Base-by-base conservation (phyloP, 805 yeast species). In the Candida golubevii region DNA sequence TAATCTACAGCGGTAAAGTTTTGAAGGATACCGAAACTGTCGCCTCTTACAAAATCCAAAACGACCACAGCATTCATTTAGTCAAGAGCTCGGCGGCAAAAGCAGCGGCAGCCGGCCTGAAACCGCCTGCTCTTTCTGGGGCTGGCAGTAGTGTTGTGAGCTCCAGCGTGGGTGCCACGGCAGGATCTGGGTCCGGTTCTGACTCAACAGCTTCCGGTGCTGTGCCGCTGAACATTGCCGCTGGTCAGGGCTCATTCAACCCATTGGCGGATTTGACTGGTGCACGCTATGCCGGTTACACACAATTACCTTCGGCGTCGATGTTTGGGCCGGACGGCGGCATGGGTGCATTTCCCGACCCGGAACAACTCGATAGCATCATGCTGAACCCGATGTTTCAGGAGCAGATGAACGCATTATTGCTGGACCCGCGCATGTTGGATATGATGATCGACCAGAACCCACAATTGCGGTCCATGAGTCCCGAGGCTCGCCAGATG, bases 271-370 rank as follows among this genome's bases (percentile, higher is more conserved):
- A 85, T 51, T 72, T 91, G 51, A 91, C 98, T 0, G 91, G 96
- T 39, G 98, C 98, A 1, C 79, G 97, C 43, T 93, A 89, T 59
- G 97, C 98, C 2, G 99, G 99, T 1, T 82, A 80, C 56, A 78
- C 89, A 7, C 90, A 88, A 56, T 72, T 93, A 65, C 98, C 99
- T 6, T 76, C 86, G 3, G 88, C 88, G 1, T 79, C 83, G 37
- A 78, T 88, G 85, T 89, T 91, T 69, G 97, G 97, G 1, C 90
- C 96, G 26, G 97, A 90, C 63, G 96, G 95, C 34, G 98, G 97
- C 13, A 79, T 85, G 87, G 82, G 82, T 35, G 52, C 56, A 11
- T 68, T 83, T 56, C 90, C 95, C 10, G 82, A 80, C 54, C 85
- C 87, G 38, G 90, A 84, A 40, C 89, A 86, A 49, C 61, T 91